Evolutionary conservation across 2,329 filamentous ascomycete species (phyloP), one percentile per base, ranked within the genome.

Genomic region (Hirsutella rhossiliensis): DNA sequence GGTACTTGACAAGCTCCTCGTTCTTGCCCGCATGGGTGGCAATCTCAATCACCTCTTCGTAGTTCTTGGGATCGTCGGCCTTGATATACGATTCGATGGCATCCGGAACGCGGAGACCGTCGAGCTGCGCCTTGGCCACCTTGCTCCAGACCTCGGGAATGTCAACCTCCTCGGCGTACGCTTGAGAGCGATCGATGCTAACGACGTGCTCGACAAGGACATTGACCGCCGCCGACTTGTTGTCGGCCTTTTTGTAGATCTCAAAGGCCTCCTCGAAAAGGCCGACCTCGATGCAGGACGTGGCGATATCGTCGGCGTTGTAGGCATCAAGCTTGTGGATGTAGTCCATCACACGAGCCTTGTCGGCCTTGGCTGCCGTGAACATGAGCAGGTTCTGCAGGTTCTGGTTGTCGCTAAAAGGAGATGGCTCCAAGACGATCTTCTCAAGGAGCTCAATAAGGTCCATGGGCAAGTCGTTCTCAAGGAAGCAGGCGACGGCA

Each of bases 361-460:
- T 95, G 64, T 98, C 94, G 12, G 92, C 89, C 71, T 96, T 96
- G 54, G 88, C 88, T 38, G 94, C 92, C 23, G 92, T 98, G 57
- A 97, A 82, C 73, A 98, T 87, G 48, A 98, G 78, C 47, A 98
- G 69, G 65, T 98, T 98, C 67, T 98, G 94, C 46, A 98, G 73
- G 62, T 87, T 96, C 58, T 87, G 79, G 65, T 98, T 98, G 67
- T 98, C 94, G 56, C 87, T 96, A 73, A 98, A 98, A 5, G 87
- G 87, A 5, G 90, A 94, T n/a, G 92, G 94, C 72, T 98, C 92
- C n/a, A 98, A 72, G 29, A 98, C 90, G 53, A 98, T 98, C 80
- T 97, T 98, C 73, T 98, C 94, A 17, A 98, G 76, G 32, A 98
- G 78, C 64, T 98, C 94, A 56, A 98, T 97, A 42, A 98, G 76